A percentile compares a stretch with the other conserved stretches of the same genome.
These are phyloP conservation scores for Penicillium psychrofluorescens DNA, from an alignment of 495 filamentous ascomycete genomes.

Conservation along the genomic window DNA sequence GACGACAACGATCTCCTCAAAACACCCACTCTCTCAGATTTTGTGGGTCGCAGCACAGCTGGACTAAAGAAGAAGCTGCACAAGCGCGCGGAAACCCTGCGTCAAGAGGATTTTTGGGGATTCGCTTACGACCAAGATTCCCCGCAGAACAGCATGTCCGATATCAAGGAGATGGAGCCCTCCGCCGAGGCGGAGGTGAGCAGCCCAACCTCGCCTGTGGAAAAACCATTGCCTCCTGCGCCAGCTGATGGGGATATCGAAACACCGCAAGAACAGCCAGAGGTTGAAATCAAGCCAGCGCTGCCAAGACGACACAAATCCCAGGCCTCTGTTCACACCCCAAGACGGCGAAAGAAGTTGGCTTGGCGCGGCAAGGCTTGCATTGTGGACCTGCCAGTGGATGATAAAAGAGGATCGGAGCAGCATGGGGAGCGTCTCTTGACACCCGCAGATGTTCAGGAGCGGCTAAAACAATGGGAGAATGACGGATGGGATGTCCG, in stretches of 20 bases:
- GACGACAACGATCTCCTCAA: slow-evolving; percentile 35
- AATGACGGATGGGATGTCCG: slow-evolving; percentile 65
- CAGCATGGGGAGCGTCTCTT: slow-evolving; percentile 51
- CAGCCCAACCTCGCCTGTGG: slow-evolving; percentile 14
- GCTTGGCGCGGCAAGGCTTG: slow-evolving; percentile 70
- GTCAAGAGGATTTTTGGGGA: slow-evolving; percentile 50
- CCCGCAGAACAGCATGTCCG: slow-evolving; percentile 26
- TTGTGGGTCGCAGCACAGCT: slow-evolving; percentile 22
- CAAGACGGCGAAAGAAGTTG: slow-evolving; percentile 34
- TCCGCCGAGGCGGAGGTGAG: slow-evolving; percentile 7
- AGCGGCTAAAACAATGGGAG: slow-evolving; percentile 64
- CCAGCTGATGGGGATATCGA: slow-evolving; percentile 15
- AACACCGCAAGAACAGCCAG: no score
- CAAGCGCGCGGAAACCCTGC: slow-evolving; percentile 57
- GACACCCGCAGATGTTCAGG: slow-evolving; percentile 50
- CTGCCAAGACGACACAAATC: not conserved
- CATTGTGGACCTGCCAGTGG: slow-evolving; percentile 60
- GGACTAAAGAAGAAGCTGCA: slow-evolving; percentile 39
- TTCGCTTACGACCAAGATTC: slow-evolving; percentile 40
- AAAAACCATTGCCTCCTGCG: slow-evolving; percentile 43
- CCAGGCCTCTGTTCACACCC: slow-evolving; percentile 13
- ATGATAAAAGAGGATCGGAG: slow-evolving; percentile 56
- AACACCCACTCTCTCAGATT: slow-evolving; percentile 38
- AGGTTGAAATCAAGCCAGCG: no score
- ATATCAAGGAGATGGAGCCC: slow-evolving; percentile 21